Conservation (phyloP, 2,329 filamentous ascomycete genomes). For the Aspergillus eucalypticola region DNA sequence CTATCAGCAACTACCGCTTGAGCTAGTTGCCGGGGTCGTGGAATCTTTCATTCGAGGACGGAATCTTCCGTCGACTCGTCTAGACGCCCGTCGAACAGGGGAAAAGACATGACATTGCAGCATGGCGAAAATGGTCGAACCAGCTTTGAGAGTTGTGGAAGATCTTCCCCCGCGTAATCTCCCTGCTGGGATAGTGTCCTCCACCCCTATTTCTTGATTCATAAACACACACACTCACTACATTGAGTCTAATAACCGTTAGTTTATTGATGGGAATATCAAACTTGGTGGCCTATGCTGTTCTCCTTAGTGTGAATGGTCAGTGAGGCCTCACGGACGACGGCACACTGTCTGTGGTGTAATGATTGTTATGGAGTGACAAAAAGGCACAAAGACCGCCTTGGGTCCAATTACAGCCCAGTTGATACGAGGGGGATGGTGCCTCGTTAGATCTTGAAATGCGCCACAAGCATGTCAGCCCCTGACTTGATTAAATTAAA, state of each 20-base stretch:
- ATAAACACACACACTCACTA: not conserved
- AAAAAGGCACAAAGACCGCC: not conserved
- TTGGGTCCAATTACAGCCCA: not conserved
- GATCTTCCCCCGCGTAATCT: constrained; percentile 21
- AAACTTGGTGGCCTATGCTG: too few relatives aligned
- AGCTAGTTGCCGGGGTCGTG: not conserved
- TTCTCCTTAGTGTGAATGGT: too few relatives aligned
- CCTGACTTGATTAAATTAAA: not conserved
- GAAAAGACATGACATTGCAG: constrained; percentile 3
- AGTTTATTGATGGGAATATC: too few relatives aligned
- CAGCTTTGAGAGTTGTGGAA: constrained; percentile 5
- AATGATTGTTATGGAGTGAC: not conserved
- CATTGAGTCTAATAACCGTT: not conserved
- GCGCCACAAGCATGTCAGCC: constrained; percentile 7
- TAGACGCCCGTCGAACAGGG: constrained; percentile 8
- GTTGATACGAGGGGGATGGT: not conserved
- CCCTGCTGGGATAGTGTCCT: constrained; percentile 6
- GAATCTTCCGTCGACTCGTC: constrained; percentile 9
- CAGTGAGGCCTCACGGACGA: too few relatives aligned
- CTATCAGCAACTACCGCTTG: not conserved
- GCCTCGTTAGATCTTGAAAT: not conserved
- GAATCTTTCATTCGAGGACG: constrained; percentile 6
- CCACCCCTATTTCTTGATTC: not conserved
- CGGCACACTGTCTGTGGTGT: not conserved
- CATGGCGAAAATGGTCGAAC: not conserved